These are phyloP conservation scores for Pistacia vera DNA, from an alignment of 345 rosid species.

Conservation along the genomic window DNA sequence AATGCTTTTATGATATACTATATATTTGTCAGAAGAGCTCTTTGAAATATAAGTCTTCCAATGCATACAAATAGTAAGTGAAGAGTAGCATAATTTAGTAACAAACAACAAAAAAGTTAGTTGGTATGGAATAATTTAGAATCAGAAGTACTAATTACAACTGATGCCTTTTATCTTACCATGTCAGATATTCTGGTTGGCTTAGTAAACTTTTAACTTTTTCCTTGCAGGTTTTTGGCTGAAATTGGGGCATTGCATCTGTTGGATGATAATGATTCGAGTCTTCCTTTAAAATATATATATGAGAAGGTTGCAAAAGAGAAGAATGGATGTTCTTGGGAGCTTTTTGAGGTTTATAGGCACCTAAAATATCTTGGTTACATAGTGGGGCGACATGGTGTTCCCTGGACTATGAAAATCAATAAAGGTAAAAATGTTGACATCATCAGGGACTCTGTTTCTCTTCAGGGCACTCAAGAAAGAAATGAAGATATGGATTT, in stretches of 20 bases:
- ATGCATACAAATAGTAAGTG: conserved; percentile 39
- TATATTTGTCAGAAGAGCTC: no score
- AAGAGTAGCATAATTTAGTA: not conserved
- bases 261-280: conserved; percentile 35
- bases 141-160: not conserved
- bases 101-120: not conserved
- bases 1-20: no score
- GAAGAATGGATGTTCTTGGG: conserved; percentile 62
- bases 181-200: not conserved
- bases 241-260: conserved; percentile 80
- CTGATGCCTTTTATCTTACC: not conserved
- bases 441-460: conserved; percentile 2
- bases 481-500: conserved; percentile 6
- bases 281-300: conserved; percentile 47
- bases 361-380: conserved; percentile 79
- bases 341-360: conserved; percentile 62
- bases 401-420: conserved; percentile 71
- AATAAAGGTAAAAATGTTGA: conserved; percentile 45
- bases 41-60: no score
- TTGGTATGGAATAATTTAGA: not conserved
- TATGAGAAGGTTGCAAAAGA: conserved; percentile 57
- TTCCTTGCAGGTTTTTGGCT: conserved; percentile 59
- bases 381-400: conserved; percentile 63
- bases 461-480: conserved; percentile 25
- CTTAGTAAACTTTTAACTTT: not conserved